Evolutionary conservation across 345 rosid species (phyloP), one percentile per base, ranked within the genome.

Genomic region (Rubroshorea leprosula): DNA sequence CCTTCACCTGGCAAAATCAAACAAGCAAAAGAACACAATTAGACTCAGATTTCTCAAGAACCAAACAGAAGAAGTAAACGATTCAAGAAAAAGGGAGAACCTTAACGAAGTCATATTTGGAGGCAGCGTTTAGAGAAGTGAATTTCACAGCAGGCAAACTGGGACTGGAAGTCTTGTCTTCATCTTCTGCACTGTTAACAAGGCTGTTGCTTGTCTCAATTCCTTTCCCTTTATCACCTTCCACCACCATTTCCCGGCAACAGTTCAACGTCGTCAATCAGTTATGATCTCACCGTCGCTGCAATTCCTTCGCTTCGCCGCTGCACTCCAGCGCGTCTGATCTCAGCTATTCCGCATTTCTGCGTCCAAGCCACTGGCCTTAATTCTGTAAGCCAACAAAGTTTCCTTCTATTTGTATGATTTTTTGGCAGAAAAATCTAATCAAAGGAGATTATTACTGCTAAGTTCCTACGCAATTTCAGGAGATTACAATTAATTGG

Each of bases 21-120:
- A 14, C 7, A 13, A 35, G 9, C 4, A 23, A 25, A 6, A 38
- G 19, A 50, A 38, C 26, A 48, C 20, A 50, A 6, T 4, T 6
- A 35, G 7, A n/a, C 57, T 12, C 16, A 49, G 4, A 29, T 51
- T 23, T 12, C 47, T 11, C 5, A 23, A 13, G 11, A 38, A 44
- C 8, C 41, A 19, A 52, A 21, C 29, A 57, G 20, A 57, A 25
- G 41, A 13, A 35, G 1, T 3, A 29, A 29, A 3, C 35, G 35
- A 29, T 29, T 3, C 35, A 29, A 29, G 9, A 9, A 17, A 45
- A 54, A n/a, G 49, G 19, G 15, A 1, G 41, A 53, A 83, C 95
- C 86, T 86, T 86, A 55, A 86, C 95, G 60, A 81, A 86, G 76
- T 86, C 90, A 73, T 86, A 86, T 73, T 86, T 86, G 57, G 95